Evolutionary conservation across 2,329 filamentous ascomycete species (phyloP), one percentile per base, ranked within the genome.

Genomic region (Emmonsia crescens): DNA sequence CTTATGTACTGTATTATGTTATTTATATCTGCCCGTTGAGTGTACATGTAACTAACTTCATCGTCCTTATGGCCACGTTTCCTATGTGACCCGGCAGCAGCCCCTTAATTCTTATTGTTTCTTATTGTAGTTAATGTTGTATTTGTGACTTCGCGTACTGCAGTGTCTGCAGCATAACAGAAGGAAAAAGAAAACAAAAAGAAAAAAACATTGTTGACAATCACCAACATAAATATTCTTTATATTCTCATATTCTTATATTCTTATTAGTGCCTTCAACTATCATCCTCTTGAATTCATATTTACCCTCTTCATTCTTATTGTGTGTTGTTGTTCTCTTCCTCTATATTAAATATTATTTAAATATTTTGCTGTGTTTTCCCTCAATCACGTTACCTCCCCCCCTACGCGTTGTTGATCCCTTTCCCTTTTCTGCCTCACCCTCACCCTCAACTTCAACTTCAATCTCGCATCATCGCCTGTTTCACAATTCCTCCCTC

Each of bases 381-480:
- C 38, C 38, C 8, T 27, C 56, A 59, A 51, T 59, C 57, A 59
- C 57, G 57, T 59, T 59, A 59, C 57, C 57, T n/a, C 5, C 9
- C 8, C 29, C 21, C 51, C 21, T 14, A 38, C 51, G 31, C 31
- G 31, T 55, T 16, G 56, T 29, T n/a, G 38, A 19, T 27, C 14
- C 51, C 16, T 9, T 33, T 21, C n/a, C 21, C 57, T 12, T 27
- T 44, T 44, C 36, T 24, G 21, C 36, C n/a, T 42, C 36, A 33
- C 5, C 55, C 56, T 44, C 56, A 58, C 31, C 59, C 48, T 44
- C 42, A n/a, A 65, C 65, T 68, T 62, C 65, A 65, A 59, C 57
- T 19, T 59, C 57, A 64, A 60, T 60, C 29, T 54, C 51, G 31
- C 51, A 54, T 61, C 55, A 2, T 44, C 40, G 36, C 55, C 54